These are phyloP conservation scores for Aquanectria penicillioides DNA, from an alignment of 2,329 filamentous ascomycete genomes.

Conservation along the genomic window DNA sequence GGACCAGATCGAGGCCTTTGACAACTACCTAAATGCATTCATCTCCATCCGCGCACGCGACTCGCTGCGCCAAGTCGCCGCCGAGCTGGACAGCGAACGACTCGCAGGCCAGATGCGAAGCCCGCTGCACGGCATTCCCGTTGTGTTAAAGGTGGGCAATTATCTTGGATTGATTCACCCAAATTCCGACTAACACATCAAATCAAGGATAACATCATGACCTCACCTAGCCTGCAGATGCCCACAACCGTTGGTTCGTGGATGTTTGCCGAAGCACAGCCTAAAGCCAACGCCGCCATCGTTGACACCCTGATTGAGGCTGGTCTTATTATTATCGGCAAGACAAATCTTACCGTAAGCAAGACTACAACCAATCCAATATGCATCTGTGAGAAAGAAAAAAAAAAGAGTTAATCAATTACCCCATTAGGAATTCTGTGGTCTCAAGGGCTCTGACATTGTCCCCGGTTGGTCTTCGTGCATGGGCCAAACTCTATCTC, in stretches of 20 bases:
- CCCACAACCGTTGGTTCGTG: conserved; percentile 25
- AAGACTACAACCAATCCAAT: not conserved
- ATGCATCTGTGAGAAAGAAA: not conserved
- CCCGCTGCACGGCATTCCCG: conserved; percentile 32
- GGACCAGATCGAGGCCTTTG: conserved; percentile 17
- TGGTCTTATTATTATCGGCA: conserved; percentile 26
- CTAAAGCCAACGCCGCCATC: conserved; percentile 21
- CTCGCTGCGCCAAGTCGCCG: conserved; percentile 5
- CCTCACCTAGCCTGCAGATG: conserved; percentile 13
- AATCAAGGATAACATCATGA: conserved; percentile 21
- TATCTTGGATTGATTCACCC: not conserved
- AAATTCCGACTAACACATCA: not conserved
- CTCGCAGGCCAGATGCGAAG: conserved; percentile 14
- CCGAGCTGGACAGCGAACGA: conserved; percentile 26
- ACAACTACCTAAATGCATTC: conserved; percentile 27
- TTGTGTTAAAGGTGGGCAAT: conserved; percentile 26
- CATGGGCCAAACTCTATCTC: conserved; percentile 41
- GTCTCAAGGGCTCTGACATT: conserved; percentile 4
- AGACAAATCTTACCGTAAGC: conserved; percentile 25
- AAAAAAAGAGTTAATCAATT: not conserved
- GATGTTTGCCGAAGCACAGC: conserved; percentile 22
- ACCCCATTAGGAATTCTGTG: conserved; percentile 14
- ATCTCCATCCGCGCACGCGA: conserved; percentile 12
- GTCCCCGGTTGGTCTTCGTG: conserved; percentile 13
- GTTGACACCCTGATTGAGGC: conserved; percentile 13